A percentile compares a stretch with the other conserved stretches of the same genome.
Evolutionary conservation across 2,329 filamentous ascomycete genomes (phyloP).

Genomic region (Aspergillus vadensis): DNA sequence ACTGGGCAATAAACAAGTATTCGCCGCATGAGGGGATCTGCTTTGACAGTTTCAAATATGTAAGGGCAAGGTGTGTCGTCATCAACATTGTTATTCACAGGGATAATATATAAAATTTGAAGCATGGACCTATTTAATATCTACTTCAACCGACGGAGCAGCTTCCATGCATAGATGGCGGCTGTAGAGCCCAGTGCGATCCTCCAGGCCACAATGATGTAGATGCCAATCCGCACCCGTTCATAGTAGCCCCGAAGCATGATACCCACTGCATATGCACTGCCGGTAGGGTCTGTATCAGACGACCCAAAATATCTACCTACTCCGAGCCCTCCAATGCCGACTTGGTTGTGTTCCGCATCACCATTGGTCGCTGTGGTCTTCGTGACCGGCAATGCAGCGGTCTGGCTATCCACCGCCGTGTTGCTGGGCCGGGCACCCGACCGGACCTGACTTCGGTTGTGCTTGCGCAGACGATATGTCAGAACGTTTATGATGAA

Average conservation of each 20-base stretch:
- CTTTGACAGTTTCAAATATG: not conserved
- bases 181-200: conserved; percentile 34
- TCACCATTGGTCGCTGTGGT: conserved; percentile 11
- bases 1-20: no score
- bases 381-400: conserved; percentile 32
- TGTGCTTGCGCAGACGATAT: conserved; percentile 57
- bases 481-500: conserved; percentile 63
- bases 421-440: conserved; percentile 35
- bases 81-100: not conserved
- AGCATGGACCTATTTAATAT: not conserved
- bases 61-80: not conserved
- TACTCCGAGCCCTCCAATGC: conserved; percentile 42
- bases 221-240: conserved; percentile 42
- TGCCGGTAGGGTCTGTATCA: conserved; percentile 28
- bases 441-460: conserved; percentile 41
- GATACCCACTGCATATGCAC: conserved; percentile 43
- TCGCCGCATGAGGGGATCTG: no score
- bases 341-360: conserved; percentile 38
- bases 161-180: conserved; percentile 32
- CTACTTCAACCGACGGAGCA: conserved; percentile 24
- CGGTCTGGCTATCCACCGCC: conserved; percentile 37
- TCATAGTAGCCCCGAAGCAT: conserved; percentile 50
- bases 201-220: conserved; percentile 44
- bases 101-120: not conserved
- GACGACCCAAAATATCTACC: conserved; percentile 35